These are phyloP conservation scores for Grigorovia yakushimaensis DNA, from an alignment of 805 yeast genomes.

Conservation along the genomic window DNA sequence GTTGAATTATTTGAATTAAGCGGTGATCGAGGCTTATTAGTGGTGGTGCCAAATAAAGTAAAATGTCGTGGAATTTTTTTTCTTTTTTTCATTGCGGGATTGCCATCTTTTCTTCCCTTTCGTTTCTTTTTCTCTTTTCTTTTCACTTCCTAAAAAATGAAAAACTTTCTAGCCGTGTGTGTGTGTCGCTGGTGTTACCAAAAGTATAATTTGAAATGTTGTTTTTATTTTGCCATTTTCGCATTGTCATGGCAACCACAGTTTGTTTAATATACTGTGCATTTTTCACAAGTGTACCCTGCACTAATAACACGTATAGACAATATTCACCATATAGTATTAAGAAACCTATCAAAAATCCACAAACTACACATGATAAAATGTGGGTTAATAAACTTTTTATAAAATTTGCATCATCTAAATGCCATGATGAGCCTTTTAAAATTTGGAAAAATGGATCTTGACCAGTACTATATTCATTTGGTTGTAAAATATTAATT, in stretches of 20 bases:
- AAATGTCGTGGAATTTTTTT: too few species aligned
- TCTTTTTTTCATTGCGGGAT: too few species aligned
- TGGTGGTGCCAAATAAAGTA: too few species aligned
- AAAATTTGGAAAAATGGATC: conserved; percentile 61
- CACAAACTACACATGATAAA: conserved; percentile 56
- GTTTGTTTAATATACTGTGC: neutral
- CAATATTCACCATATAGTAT: conserved; percentile 38
- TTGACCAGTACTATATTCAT: conserved; percentile 51
- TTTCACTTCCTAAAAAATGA: neutral
- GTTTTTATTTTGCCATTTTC: neutral
- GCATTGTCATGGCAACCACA: neutral
- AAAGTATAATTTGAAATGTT: neutral
- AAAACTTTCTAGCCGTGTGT: neutral
- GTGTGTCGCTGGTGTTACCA: neutral
- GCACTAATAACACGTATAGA: conserved; percentile 20
- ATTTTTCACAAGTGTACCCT: neutral
- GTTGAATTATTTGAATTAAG: too few species aligned
- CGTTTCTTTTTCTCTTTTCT: too few species aligned
- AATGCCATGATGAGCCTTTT: conserved; percentile 87
- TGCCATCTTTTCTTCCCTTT: neutral
- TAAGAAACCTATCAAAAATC: conserved; percentile 46
- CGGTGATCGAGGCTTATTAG: too few species aligned
- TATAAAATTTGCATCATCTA: conserved; percentile 73
- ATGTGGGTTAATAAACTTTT: conserved; percentile 65
- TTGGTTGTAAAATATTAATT: conserved; percentile 50